Conservation (phyloP, 768 basidiomycete genomes). For the Tulasnella sp. region DNA sequence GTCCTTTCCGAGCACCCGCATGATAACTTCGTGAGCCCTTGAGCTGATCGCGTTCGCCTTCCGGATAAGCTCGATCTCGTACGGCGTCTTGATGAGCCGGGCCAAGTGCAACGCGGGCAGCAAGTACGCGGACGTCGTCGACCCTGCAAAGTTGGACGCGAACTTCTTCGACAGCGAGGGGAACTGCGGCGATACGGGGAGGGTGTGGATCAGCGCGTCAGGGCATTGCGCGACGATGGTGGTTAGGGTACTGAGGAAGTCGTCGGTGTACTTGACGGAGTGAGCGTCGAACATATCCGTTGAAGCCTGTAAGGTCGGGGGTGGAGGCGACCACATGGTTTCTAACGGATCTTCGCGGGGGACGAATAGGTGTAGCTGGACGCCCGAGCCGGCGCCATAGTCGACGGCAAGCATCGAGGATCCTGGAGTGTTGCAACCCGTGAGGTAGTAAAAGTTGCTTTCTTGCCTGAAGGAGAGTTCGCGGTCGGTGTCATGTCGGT, state of each 20-base stretch:
- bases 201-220: slow-evolving; percentile 51
- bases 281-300: slow-evolving; percentile 26
- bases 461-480: slow-evolving; percentile 61
- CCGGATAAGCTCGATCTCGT: slow-evolving; percentile 64
- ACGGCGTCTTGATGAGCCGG: slow-evolving; percentile 61
- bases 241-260: slow-evolving; percentile 37
- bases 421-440: slow-evolving; percentile 64
- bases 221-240: slow-evolving; percentile 36
- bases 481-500: slow-evolving; percentile 74
- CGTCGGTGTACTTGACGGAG: slow-evolving; percentile 37
- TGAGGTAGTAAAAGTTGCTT: slow-evolving; percentile 81
- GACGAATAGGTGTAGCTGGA: slow-evolving; percentile 54
- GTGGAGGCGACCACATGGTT: slow-evolving; percentile 83
- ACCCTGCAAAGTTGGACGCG: slow-evolving; percentile 26
- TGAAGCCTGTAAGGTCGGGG: slow-evolving; percentile 52
- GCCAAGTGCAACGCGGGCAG: slow-evolving; percentile 69
- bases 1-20: slow-evolving; percentile 75
- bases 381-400: slow-evolving; percentile 28
- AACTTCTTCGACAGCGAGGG: slow-evolving; percentile 38
- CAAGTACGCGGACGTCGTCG: slow-evolving; percentile 50
- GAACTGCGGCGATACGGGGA: slow-evolving; percentile 43
- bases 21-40: slow-evolving; percentile 80
- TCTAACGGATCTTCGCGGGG: slow-evolving; percentile 61
- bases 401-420: slow-evolving; percentile 53
- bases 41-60: slow-evolving; percentile 81